Evolutionary conservation across 306 rosid genomes (phyloP), one percentile per base, ranked within the genome.

Genomic region (Quercus bicolor): DNA sequence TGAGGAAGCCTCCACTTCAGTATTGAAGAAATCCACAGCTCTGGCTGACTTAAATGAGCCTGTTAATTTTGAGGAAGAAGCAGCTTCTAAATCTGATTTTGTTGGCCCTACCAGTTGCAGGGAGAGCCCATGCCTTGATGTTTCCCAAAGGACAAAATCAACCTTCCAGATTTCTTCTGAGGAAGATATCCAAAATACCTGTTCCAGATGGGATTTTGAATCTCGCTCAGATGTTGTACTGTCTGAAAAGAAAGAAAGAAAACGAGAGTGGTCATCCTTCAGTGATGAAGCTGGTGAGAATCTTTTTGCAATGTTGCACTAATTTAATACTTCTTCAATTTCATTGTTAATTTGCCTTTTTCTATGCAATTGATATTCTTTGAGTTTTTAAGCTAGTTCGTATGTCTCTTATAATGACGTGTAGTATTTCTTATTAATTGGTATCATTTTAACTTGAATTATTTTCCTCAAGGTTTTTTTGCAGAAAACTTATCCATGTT

Each of bases 21-120:
- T 70, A 54, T 75, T 70, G 37, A 64, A 54, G 76, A 78, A 74
- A 68, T 56, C 75, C 45, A 77, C 77, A 77, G 81, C 69, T 62
- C 85, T 82, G 24, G 20, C 85, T 21, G 87, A 85, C 85, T 81
- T 92, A 80, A 84, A 88, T 61, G 55, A 81, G 72, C 80, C 78
- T 16, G 72, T 66, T 72, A 77, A 85, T 73, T 79, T 31, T 37
- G 82, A 79, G 72, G 85, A 85, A 78, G 86, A 78, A 53, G 26
- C 48, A 26, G 61, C 62, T 71, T 56, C 71, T 10, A 61, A 73
- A 78, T 78, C 81, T 56, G 68, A 77, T 55, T 56, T 73, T 62
- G 34, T 62, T 60, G 74, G 53, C 20, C 75, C 78, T 31, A 52
- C 57, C 31, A 40, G 56, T 78, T 70, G 40, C 51, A 24, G 48